Evolutionary conservation across 2,329 filamentous ascomycete species (phyloP).

Genomic region (Botrytis elliptica): DNA sequence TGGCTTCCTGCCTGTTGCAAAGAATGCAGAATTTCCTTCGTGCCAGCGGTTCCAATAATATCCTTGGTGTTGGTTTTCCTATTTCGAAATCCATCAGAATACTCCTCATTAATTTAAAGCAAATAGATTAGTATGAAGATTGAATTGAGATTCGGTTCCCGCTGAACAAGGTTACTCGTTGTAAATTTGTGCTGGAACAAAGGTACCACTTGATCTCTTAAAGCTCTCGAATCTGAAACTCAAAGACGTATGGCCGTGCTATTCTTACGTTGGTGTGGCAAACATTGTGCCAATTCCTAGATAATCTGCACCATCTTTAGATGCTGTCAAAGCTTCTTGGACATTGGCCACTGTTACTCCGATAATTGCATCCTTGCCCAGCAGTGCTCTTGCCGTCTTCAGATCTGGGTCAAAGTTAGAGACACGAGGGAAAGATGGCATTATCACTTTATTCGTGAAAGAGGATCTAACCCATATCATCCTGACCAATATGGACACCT

Average conservation of each 20-base stretch:
- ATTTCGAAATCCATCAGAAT: conserved; percentile 1
- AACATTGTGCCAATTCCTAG: conserved; percentile 89
- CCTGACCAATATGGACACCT: conserved; percentile 92
- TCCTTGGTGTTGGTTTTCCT: conserved; percentile 85
- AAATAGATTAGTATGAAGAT: background rate
- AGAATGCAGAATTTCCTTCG: conserved; percentile 62
- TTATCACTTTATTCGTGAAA: background rate
- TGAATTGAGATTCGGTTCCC: background rate
- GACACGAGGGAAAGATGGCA: background rate
- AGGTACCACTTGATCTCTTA: background rate
- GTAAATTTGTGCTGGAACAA: background rate
- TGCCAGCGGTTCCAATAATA: conserved; percentile 72
- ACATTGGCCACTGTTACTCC: conserved; percentile 80
- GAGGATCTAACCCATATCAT: conserved; percentile 72
- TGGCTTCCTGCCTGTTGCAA: conserved; percentile 46
- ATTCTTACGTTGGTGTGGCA: conserved; percentile 69
- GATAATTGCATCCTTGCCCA: conserved; percentile 78
- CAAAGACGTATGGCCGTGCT: background rate
- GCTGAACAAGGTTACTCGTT: background rate
- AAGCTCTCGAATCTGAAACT: background rate
- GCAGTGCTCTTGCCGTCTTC: conserved; percentile 63
- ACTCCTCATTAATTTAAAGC: too few species aligned
- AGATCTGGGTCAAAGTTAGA: conserved; percentile 47
- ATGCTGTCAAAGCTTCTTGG: conserved; percentile 71
- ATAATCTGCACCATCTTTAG: conserved; percentile 79